These are phyloP conservation scores for Neurospora sp. DNA, from an alignment of 495 filamentous ascomycete species.

Conservation along the genomic window DNA sequence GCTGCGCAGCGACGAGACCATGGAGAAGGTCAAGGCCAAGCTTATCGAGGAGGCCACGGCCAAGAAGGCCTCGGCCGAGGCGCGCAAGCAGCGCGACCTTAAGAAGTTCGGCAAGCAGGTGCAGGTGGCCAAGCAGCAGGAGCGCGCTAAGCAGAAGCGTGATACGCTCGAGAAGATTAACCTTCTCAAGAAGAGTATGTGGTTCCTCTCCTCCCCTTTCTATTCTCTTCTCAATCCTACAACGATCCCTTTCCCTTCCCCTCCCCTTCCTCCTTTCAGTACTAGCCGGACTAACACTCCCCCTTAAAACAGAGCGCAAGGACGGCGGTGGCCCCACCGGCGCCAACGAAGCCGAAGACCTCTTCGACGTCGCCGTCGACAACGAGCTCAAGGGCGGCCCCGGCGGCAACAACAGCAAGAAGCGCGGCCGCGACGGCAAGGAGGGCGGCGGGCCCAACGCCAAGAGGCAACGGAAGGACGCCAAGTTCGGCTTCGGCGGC, in stretches of 20 bases:
- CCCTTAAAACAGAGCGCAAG: conserved; percentile 60
- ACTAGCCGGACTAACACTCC: neutral
- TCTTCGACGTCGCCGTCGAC: conserved; percentile 92
- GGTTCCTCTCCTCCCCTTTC: neutral
- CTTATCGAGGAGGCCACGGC: conserved; percentile 81
- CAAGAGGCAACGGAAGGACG: conserved; percentile 87
- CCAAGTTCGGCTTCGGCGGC: conserved; percentile 88
- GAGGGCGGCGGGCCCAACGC: conserved; percentile 35
- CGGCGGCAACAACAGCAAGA: conserved; percentile 22
- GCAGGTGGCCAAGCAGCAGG: conserved; percentile 90
- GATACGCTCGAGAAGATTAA: conserved; percentile 91
- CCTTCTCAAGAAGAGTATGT: conserved; percentile 81
- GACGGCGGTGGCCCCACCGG: conserved; percentile 50
- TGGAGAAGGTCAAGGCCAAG: conserved; percentile 91
- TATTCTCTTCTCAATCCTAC: neutral
- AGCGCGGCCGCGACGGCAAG: conserved; percentile 25
- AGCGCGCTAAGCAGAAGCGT: conserved; percentile 81
- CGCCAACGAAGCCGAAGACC: conserved; percentile 74
- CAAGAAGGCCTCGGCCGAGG: conserved; percentile 88
- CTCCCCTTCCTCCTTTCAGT: neutral
- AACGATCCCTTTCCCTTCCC: neutral
- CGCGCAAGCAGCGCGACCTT: conserved; percentile 81
- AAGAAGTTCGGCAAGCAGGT: conserved; percentile 99
- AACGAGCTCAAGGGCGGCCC: conserved; percentile 50
- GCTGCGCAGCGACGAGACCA: conserved; percentile 96